phyloP scores from a whole-genome alignment of 1,284 basidiomycete species.

The Austroboletus novae-zelandiae region DNA sequence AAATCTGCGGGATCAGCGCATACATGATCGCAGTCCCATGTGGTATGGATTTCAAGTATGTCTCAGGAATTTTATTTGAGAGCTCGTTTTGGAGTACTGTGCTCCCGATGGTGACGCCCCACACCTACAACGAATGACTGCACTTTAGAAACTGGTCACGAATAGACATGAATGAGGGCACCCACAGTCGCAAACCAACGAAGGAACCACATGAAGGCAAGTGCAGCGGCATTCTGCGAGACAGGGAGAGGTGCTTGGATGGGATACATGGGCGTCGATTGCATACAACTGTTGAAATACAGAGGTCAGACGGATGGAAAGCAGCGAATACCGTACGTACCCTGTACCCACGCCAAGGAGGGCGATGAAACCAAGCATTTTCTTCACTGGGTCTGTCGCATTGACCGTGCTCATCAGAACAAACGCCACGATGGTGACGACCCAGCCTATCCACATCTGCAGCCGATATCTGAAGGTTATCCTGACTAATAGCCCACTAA shows the following conservation, averaged over 20 bases:
- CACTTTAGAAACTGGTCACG: not conserved
- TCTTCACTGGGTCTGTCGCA: slow-evolving; percentile 1
- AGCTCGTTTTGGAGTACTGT: slow-evolving; percentile 34
- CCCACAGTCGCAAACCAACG: slow-evolving; percentile 25
- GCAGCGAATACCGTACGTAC: not conserved
- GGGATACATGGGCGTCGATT: slow-evolving; percentile 14
- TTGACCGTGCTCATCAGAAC: slow-evolving; percentile 4
- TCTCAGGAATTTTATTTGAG: slow-evolving; percentile 18
- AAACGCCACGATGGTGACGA: not conserved
- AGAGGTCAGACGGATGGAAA: not conserved
- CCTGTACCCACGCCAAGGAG: slow-evolving; percentile 9
- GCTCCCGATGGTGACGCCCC: slow-evolving; percentile 31
- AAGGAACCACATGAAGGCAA: slow-evolving; percentile 34
- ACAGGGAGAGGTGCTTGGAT: slow-evolving; percentile 37
- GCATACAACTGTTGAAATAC: not conserved
- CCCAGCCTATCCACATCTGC: slow-evolving; percentile 11
- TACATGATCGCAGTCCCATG: slow-evolving; percentile 9
- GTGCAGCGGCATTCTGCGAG: slow-evolving; percentile 29
- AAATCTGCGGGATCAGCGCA: slow-evolving; percentile 7
- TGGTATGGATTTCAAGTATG: slow-evolving; percentile 14
- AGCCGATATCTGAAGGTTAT: slow-evolving; percentile 3
- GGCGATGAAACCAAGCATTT: not conserved
- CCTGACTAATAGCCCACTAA: slow-evolving; percentile 8
- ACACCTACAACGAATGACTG: slow-evolving; percentile 18
- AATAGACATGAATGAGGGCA: not conserved